phyloP scores from a whole-genome alignment of 2,329 filamentous ascomycete species.

The Fusarium albosuccineum region DNA sequence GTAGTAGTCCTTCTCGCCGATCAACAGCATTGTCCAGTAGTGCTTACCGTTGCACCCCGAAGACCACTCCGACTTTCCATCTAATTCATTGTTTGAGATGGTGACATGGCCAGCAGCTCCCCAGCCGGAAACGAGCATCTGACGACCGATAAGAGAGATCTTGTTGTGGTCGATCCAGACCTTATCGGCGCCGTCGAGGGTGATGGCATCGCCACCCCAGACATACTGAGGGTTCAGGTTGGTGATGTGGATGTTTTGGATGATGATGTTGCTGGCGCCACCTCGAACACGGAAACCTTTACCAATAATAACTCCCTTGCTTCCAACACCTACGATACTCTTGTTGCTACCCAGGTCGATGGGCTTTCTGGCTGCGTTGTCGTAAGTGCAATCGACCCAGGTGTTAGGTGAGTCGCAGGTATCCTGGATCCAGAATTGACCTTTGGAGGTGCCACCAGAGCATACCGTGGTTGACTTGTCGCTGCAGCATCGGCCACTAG shows the following conservation, averaged over 20 bases:
- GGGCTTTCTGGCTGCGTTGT: constrained; percentile 63
- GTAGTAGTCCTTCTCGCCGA: constrained; percentile 52
- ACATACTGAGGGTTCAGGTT: constrained; percentile 68
- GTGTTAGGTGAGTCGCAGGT: constrained; percentile 68
- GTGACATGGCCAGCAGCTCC: constrained; percentile 65
- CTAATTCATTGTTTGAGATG: constrained; percentile 70
- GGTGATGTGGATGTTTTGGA: constrained; percentile 68
- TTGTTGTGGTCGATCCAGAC: constrained; percentile 66
- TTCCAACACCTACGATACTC: constrained; percentile 66
- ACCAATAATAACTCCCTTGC: constrained; percentile 66
- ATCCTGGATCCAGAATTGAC: constrained; percentile 48
- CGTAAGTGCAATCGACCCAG: constrained; percentile 57
- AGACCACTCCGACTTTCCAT: constrained; percentile 65
- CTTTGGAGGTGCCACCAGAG: constrained; percentile 23
- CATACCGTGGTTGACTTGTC: constrained; percentile 54
- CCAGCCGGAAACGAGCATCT: constrained; percentile 70
- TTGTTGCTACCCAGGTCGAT: constrained; percentile 69
- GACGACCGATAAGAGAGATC: constrained; percentile 68
- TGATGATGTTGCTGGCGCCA: constrained; percentile 66
- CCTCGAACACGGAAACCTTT: constrained; percentile 66
- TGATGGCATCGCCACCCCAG: constrained; percentile 70
- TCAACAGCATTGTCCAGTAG: constrained; percentile 70
- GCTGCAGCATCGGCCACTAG: constrained; percentile 67
- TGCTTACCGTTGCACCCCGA: constrained; percentile 69
- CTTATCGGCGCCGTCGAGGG: constrained; percentile 58